Evolutionary conservation across 2,329 filamentous ascomycete species (phyloP).

Genomic region (Paracoccidioides brasiliensis): DNA sequence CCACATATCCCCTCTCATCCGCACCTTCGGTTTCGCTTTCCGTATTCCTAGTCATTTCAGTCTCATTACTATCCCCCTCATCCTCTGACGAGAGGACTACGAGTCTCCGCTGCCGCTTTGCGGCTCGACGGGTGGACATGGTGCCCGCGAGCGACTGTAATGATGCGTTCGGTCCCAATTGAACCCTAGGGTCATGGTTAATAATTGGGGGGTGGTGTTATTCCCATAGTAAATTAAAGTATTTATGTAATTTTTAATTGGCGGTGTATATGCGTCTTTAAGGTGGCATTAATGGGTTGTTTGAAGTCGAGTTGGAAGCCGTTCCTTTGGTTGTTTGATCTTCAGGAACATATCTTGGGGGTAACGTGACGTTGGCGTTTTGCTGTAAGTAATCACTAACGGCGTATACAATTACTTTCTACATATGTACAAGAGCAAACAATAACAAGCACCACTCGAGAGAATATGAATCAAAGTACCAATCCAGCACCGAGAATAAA

Average conservation of each 20-base stretch:
- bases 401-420: too few relatives aligned
- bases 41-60: neutral
- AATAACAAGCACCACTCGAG: neutral
- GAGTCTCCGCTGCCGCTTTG: constrained; percentile 26
- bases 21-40: neutral
- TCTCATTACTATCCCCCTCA: constrained; percentile 10
- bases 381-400: neutral
- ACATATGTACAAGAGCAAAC: too few relatives aligned
- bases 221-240: neutral
- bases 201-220: too few relatives aligned
- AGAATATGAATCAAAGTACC: neutral
- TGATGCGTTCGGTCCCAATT: neutral
- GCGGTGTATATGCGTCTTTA: too few relatives aligned
- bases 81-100: constrained; percentile 19
- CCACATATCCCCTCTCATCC: neutral
- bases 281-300: too few relatives aligned
- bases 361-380: neutral
- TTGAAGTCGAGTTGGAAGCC: neutral
- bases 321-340: neutral
- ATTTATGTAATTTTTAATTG: neutral
- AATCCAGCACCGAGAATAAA: neutral
- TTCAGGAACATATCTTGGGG: neutral
- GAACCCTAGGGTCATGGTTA: neutral
- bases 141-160: constrained; percentile 3
- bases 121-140: constrained; percentile 24